These are phyloP conservation scores for Artemisia annua DNA, from an alignment of 129 eudicot species.

Conservation along the genomic window DNA sequence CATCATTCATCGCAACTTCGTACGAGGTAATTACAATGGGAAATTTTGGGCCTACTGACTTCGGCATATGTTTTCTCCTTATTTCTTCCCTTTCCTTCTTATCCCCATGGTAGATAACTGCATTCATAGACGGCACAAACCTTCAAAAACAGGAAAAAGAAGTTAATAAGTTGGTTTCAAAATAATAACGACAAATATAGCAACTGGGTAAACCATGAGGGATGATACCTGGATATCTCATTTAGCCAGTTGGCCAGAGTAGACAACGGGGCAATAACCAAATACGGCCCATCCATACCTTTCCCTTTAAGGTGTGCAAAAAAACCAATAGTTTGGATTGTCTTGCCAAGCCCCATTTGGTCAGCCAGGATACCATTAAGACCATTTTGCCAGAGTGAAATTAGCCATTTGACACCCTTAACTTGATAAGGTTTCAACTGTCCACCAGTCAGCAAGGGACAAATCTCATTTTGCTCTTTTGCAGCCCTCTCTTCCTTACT, in stretches of 20 bases:
- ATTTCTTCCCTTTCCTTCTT: constrained; percentile 60
- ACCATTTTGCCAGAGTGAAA: constrained; percentile 97
- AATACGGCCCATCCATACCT: constrained; percentile 95
- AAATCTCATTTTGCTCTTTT: constrained; percentile 85
- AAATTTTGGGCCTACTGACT: constrained; percentile 65
- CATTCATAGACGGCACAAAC: constrained; percentile 76
- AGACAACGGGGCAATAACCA: constrained; percentile 95
- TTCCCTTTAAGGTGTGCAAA: constrained; percentile 95
- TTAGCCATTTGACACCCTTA: constrained; percentile 98
- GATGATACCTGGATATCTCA: constrained; percentile 71
- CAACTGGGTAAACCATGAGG: background rate
- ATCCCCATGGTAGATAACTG: constrained; percentile 84
- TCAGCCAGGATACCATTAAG: constrained; percentile 97
- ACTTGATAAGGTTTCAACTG: constrained; percentile 83
- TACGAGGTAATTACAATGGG: constrained; percentile 90
- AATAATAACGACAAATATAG: background rate
- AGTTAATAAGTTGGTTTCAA: background rate
- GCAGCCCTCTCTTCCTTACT: constrained; percentile 62
- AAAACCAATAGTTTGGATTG: constrained; percentile 95
- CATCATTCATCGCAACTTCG: constrained; percentile 89
- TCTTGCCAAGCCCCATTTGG: constrained; percentile 99
- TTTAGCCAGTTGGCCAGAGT: constrained; percentile 95
- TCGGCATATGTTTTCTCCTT: constrained; percentile 84
- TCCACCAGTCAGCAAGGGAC: constrained; percentile 94
- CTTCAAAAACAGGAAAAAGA: constrained; percentile 36